Base-by-base conservation (phyloP, 805 yeast genomes). In the Cyberlindnera sargentensis region DNA sequence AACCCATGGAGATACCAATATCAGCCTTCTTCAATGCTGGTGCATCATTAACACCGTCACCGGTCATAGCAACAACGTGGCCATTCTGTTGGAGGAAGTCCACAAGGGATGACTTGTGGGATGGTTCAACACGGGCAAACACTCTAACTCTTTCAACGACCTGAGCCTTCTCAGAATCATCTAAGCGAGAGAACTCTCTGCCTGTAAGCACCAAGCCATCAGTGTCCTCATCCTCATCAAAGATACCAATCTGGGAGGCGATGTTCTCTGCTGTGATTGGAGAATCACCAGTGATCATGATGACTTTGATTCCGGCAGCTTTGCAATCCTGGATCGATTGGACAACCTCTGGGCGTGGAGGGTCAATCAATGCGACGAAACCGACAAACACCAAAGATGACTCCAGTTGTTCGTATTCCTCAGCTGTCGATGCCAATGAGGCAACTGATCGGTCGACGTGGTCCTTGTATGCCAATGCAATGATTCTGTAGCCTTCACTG, bases 41-140 rank as follows among this genome's bases (percentile, higher is more conserved):
- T 0, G 82, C 78, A 57, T 78, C 83, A 57, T 78, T 78, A 32
- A 78, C 82, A 47, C 83, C 83, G 57, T 78, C 83, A 36, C 80
- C 80, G 8, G 79, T 74, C 84, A 78, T 78, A 23, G 80, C 84
- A 39, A 76, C 81, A 53, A 73, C 70, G 46, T 75, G 77, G 11
- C 76, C 73, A 11, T 63, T 50, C 37, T 62, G 56, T 44, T 70
- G 73, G 34, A 66, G 50, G 11, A 71, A 72, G 37, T 73, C 78
- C 39, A 76, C 77, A 61, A 76, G 67, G 36, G 73, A 52, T 11
- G 70, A 72, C 57, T 76, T 76, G 37, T 78, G 78, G 42, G 63
- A 65, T 6, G 82, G 81, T 37, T 79, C 80, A 47, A 78, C 77
- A 45, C 82, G 65, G 6, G 80, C 79, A 57, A 76, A 71, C 33